Evolutionary conservation across 2,329 filamentous ascomycete genomes (phyloP).

Genomic region (Fusarium irregulare): DNA sequence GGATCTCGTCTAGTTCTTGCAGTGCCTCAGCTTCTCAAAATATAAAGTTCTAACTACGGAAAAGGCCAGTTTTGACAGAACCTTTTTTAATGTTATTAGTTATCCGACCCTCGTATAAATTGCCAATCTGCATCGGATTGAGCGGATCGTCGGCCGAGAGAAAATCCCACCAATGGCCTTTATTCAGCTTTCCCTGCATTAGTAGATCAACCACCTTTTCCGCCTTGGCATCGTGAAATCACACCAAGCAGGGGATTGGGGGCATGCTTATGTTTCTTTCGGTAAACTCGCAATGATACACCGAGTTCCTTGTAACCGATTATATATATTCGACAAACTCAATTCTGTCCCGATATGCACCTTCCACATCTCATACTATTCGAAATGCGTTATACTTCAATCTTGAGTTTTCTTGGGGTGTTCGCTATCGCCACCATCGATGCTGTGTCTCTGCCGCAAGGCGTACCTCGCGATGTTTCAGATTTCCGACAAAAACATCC

Average conservation of each 20-base stretch:
- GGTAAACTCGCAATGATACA: background rate
- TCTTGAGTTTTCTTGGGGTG: slow-evolving; percentile 2
- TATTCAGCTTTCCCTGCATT: background rate
- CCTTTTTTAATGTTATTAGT: background rate
- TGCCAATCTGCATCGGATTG: background rate
- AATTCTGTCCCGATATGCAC: background rate
- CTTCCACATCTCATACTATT: background rate
- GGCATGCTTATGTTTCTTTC: background rate
- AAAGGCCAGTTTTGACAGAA: background rate
- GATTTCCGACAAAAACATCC: slow-evolving; percentile 43
- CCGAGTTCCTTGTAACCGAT: background rate
- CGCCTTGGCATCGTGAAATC: background rate
- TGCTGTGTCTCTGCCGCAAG: slow-evolving; percentile 11
- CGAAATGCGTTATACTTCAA: background rate
- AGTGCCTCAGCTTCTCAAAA: background rate
- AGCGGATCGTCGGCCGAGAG: background rate
- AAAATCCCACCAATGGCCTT: background rate
- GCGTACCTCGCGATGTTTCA: slow-evolving; percentile 19
- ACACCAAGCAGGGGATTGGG: background rate
- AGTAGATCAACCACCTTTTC: background rate
- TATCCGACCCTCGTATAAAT: background rate
- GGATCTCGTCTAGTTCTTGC: background rate
- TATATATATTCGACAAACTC: background rate
- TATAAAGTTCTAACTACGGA: background rate
- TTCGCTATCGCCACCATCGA: slow-evolving; percentile 10